A percentile compares a stretch with the other conserved stretches of the same genome.
Conservation (phyloP, 768 basidiomycete genomes). For the Mycena haematopus region DNA sequence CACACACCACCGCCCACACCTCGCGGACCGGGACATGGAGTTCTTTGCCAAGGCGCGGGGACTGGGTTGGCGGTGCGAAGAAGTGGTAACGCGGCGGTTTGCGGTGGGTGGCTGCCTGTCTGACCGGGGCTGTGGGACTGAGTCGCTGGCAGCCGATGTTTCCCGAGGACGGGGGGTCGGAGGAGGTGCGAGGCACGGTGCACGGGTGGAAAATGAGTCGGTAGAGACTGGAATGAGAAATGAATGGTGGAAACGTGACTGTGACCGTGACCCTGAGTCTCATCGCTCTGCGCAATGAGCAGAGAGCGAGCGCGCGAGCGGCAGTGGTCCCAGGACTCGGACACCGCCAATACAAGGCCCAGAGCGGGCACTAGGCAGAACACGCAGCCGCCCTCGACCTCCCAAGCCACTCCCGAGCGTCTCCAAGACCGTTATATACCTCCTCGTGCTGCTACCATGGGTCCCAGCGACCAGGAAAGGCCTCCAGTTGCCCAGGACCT, state of each 20-base stretch:
- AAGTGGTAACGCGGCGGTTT: conserved; percentile 68
- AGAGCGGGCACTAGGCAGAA: neutral
- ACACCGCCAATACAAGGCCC: neutral
- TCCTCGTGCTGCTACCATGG: conserved; percentile 10
- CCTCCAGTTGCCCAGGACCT: conserved; percentile 18
- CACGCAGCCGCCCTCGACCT: conserved; percentile 1
- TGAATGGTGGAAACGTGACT: conserved; percentile 1
- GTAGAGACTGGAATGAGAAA: neutral
- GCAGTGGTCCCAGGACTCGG: conserved; percentile 10
- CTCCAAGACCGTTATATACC: conserved; percentile 21
- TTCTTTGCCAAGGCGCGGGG: conserved; percentile 74
- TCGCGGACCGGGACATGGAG: conserved; percentile 81
- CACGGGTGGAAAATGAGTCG: conserved; percentile 78
- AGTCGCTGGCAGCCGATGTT: conserved; percentile 79
- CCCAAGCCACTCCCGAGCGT: conserved; percentile 19
- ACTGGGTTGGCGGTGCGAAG: conserved; percentile 75
- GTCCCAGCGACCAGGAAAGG: conserved; percentile 2
- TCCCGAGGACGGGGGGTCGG: conserved; percentile 83
- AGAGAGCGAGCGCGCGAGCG: conserved; percentile 32
- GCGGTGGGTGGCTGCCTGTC: conserved; percentile 50
- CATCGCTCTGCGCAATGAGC: conserved; percentile 21
- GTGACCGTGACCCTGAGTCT: neutral
- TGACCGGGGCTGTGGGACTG: neutral
- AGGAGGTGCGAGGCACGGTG: conserved; percentile 77
- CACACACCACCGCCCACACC: conserved; percentile 85